Evolutionary conservation across 495 filamentous ascomycete genomes (phyloP), one percentile per base, ranked within the genome.

Genomic region (Pseudotulostoma volvatum): DNA sequence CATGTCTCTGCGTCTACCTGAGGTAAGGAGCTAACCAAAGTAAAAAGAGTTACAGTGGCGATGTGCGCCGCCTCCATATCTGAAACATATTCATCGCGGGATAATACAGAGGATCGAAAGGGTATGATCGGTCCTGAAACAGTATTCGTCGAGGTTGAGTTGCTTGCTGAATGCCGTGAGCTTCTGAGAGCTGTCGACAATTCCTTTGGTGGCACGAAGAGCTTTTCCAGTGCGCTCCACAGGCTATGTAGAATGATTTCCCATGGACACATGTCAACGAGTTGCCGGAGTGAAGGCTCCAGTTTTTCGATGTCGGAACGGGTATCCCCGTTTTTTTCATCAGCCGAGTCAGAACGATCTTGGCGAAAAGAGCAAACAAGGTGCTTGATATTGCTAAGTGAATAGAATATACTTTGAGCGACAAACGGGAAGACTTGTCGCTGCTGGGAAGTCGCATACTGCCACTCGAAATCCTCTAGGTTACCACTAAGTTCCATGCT

Each of bases 381-480:
- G 5, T 77, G 67, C 25, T 64, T 64, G 0, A 79, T 70, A 38
- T 73, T 76, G 44, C 78, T 77, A 20, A 92, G 55, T 3, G 80
- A 69, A 44, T 78, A 79, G 51, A 81, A 87, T 2, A 85, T 54
- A 36, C 75, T 81, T 44, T 88, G 81, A 16, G 80, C 73, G 30
- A 77, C 60, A 50, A 87, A 90, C 2, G 60, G 46, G 33, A 62
- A 67, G 8, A 51, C 57, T 32, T 57, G 45, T 8, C 57, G 57
- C 38, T 66, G 63, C 3, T 51, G 53, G 20, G 44, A 31, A n/a
- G 60, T 57, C 20, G 61, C 60, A 49, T 55, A 57, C 13, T 41
- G 48, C 60, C 61, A 62, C 13, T 63, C 54, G 2, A 54, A 52
- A 31, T 59, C 50, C 11, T 67, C 61, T 30, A 60, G 62, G 20